Conservation (phyloP, 2,329 filamentous ascomycete genomes). For the Xylaria sp. region DNA sequence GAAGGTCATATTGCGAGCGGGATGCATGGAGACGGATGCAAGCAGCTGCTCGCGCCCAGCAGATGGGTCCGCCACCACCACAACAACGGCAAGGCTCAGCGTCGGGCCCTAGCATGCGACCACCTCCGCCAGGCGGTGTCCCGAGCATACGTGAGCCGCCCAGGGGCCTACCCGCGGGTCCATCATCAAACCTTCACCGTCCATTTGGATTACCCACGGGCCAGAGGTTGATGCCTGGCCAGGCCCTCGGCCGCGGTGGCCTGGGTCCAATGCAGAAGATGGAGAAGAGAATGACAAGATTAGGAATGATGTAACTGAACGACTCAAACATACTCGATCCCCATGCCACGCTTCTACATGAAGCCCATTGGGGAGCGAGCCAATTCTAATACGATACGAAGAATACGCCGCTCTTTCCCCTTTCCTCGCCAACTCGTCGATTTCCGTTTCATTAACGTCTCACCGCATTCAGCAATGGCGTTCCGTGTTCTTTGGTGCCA, state of each 20-base stretch:
- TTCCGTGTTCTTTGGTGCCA: conserved; percentile 26
- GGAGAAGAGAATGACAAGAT: conserved; percentile 71
- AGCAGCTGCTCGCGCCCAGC: conserved; percentile 50
- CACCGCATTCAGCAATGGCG: conserved; percentile 32
- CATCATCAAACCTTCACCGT: conserved; percentile 44
- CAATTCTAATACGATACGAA: conserved; percentile 20
- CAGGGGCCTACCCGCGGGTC: conserved; percentile 44
- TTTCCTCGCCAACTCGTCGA: not conserved
- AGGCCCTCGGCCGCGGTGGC: conserved; percentile 49
- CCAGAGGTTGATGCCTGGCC: conserved; percentile 51
- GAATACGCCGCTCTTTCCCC: conserved; percentile 26
- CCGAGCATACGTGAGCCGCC: conserved; percentile 43
- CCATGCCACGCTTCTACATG: not conserved
- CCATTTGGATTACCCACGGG: conserved; percentile 51
- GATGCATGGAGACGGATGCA: conserved; percentile 75
- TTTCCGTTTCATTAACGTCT: conserved; percentile 11
- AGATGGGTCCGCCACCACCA: conserved; percentile 40
- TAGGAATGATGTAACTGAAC: conserved; percentile 62
- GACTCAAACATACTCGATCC: not conserved
- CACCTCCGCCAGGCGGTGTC: conserved; percentile 33
- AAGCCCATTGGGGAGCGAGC: not conserved
- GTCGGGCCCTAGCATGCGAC: conserved; percentile 33
- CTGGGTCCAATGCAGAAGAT: conserved; percentile 57
- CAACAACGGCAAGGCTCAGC: conserved; percentile 25
- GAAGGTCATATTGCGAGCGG: conserved; percentile 83